Conservation (phyloP, 2,329 filamentous ascomycete genomes). For the Colletotrichum plurivorum region DNA sequence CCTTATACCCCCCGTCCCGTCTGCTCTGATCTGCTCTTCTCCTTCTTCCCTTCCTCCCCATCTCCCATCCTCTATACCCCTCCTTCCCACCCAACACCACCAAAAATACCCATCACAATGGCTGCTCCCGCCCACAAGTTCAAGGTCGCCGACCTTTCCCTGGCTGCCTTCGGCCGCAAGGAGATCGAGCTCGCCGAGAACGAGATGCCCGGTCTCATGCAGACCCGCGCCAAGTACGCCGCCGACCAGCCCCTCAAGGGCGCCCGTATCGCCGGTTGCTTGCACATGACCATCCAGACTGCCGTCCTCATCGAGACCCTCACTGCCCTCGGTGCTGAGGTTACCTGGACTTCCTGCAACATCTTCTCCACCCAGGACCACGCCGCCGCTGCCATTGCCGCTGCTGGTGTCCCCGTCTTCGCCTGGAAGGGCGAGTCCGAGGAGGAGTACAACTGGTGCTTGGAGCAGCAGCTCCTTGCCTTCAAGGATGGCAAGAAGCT, state of each 20-base stretch:
- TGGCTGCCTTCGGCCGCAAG: constrained; percentile 98
- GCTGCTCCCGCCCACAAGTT: constrained; percentile 90
- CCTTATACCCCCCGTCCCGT: constrained; percentile 30
- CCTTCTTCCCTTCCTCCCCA: constrained; percentile 30
- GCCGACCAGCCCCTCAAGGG: constrained; percentile 93
- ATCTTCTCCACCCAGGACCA: constrained; percentile 99
- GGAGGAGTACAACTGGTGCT: constrained; percentile 99
- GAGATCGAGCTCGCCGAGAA: constrained; percentile 98
- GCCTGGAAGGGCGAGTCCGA: constrained; percentile 93
- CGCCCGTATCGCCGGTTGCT: constrained; percentile 95
- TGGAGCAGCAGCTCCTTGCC: constrained; percentile 96
- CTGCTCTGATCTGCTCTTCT: constrained; percentile 20
- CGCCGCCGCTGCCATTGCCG: constrained; percentile 97
- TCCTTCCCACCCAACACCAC: constrained; percentile 37
- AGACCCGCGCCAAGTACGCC: constrained; percentile 92
- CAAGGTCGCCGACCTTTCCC: constrained; percentile 98
- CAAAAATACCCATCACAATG: constrained; percentile 59
- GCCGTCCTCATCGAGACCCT: constrained; percentile 99
- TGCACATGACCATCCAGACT: constrained; percentile 99
- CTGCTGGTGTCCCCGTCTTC: constrained; percentile 88
- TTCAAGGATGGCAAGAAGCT: constrained; percentile 98
- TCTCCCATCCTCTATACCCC: constrained; percentile 34
- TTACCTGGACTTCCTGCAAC: constrained; percentile 99
- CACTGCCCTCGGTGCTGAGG: constrained; percentile 92
- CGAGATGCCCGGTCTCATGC: constrained; percentile 98